Conservation (phyloP, 495 filamentous ascomycete genomes). For the Emericellopsis terricola region DNA sequence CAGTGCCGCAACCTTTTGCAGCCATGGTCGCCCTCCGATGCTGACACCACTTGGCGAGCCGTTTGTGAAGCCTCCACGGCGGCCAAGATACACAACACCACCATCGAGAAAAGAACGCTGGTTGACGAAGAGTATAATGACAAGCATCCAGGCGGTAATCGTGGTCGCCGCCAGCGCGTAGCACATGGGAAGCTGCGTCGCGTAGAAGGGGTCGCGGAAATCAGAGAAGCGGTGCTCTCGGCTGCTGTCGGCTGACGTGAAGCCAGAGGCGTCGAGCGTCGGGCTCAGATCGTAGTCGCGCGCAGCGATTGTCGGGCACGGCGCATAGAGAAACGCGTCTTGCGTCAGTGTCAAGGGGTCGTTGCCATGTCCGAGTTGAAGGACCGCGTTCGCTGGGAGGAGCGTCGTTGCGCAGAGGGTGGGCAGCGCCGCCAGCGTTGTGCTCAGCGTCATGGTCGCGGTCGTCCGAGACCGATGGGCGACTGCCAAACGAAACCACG, state of each 20-base stretch:
- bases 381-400: constrained; percentile 35
- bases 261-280: constrained; percentile 13
- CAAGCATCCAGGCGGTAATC: constrained; percentile 79
- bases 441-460: background rate
- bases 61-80: constrained; percentile 62
- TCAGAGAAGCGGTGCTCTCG: constrained; percentile 25
- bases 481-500: too few species aligned
- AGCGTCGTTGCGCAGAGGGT: constrained; percentile 9
- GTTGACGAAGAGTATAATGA: constrained; percentile 87
- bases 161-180: constrained; percentile 86
- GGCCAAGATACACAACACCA: constrained; percentile 62
- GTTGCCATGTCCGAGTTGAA: constrained; percentile 38
- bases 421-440: background rate
- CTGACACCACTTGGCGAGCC: constrained; percentile 58
- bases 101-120: constrained; percentile 76
- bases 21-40: constrained; percentile 84
- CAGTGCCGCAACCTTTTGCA: constrained; percentile 87
- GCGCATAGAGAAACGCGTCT: constrained; percentile 43
- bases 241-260: constrained; percentile 7
- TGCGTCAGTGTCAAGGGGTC: constrained; percentile 41
- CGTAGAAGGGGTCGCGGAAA: constrained; percentile 73
- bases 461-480: too few species aligned
- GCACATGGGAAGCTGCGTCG: constrained; percentile 74
- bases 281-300: constrained; percentile 11
- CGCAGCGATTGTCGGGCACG: constrained; percentile 28